A percentile compares a stretch with the other conserved stretches of the same genome.
Evolutionary conservation across 176 grass and related monocot species (phyloP).

Genomic region (Phragmites australis): DNA sequence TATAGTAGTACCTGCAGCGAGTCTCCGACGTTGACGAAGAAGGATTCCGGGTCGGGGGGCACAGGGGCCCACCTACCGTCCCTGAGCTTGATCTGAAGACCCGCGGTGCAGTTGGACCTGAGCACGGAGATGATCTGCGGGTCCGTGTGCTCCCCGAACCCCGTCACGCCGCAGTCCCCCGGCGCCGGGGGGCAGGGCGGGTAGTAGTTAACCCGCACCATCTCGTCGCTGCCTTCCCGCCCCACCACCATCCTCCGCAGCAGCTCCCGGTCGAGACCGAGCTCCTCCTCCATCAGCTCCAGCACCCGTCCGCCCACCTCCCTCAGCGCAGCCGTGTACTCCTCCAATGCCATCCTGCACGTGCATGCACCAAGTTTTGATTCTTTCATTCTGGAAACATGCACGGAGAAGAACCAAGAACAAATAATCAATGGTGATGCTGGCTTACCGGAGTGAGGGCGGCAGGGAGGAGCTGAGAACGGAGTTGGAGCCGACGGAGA

Average conservation of each 20-base stretch:
- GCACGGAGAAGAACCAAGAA: neutral
- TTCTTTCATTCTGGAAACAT: neutral
- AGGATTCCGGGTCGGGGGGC: slow-evolving; percentile 54
- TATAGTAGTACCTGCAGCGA: slow-evolving; percentile 55
- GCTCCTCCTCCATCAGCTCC: slow-evolving; percentile 72
- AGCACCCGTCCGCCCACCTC: slow-evolving; percentile 56
- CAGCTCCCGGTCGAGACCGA: slow-evolving; percentile 33
- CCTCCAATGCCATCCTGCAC: slow-evolving; percentile 46
- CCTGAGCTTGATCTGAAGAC: slow-evolving; percentile 68
- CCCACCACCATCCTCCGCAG: slow-evolving; percentile 57
- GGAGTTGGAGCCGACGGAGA: slow-evolving; percentile 30
- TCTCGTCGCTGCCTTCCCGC: slow-evolving; percentile 46
- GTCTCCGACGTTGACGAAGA: slow-evolving; percentile 93
- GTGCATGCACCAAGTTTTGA: too few species aligned
- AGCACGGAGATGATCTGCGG: slow-evolving; percentile 89
- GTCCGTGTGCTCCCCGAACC: slow-evolving; percentile 97
- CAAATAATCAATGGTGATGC: too few species aligned
- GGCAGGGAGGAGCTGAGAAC: slow-evolving; percentile 17
- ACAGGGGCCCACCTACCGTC: slow-evolving; percentile 78
- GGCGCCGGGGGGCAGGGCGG: slow-evolving; percentile 52
- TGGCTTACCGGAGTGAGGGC: neutral
- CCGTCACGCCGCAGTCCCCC: slow-evolving; percentile 53
- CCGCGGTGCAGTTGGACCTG: slow-evolving; percentile 68
- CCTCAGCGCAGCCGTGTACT: slow-evolving; percentile 55
- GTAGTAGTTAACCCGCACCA: slow-evolving; percentile 85